Conservation (phyloP, 306 rosid genomes). For the Gillenia trifoliata region DNA sequence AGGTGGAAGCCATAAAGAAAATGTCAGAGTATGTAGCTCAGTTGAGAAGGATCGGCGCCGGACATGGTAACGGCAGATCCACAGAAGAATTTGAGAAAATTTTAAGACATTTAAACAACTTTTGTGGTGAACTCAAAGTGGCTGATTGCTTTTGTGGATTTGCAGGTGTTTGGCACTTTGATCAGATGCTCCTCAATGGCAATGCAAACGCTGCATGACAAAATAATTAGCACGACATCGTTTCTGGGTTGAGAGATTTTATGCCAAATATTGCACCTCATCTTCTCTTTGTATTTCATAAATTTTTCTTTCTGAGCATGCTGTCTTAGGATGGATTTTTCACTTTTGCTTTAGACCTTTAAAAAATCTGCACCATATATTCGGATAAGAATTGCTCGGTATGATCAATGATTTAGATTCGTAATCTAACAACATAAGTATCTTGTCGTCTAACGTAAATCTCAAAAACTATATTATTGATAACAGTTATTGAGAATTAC, state of each 20-base stretch:
- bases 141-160: neutral
- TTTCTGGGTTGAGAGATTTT: neutral
- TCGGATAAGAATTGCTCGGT: too few species aligned
- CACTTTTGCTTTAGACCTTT: too few species aligned
- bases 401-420: too few species aligned
- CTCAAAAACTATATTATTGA: too few species aligned
- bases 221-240: neutral
- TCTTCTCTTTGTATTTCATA: neutral
- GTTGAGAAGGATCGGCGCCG: constrained; percentile 35
- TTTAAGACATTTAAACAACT: neutral
- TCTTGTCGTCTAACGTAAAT: too few species aligned
- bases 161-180: constrained; percentile 45
- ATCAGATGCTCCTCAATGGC: constrained; percentile 32
- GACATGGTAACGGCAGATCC: constrained; percentile 29
- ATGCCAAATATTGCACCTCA: neutral
- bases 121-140: neutral
- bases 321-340: neutral
- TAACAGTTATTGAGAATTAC: too few species aligned
- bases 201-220: constrained; percentile 18
- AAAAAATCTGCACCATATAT: too few species aligned
- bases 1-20: constrained; percentile 38
- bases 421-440: too few species aligned
- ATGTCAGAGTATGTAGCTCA: constrained; percentile 40
- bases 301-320: neutral
- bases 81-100: neutral